Conservation (phyloP, 1,284 basidiomycete species). For the Cystobasidiaceae sp. region DNA sequence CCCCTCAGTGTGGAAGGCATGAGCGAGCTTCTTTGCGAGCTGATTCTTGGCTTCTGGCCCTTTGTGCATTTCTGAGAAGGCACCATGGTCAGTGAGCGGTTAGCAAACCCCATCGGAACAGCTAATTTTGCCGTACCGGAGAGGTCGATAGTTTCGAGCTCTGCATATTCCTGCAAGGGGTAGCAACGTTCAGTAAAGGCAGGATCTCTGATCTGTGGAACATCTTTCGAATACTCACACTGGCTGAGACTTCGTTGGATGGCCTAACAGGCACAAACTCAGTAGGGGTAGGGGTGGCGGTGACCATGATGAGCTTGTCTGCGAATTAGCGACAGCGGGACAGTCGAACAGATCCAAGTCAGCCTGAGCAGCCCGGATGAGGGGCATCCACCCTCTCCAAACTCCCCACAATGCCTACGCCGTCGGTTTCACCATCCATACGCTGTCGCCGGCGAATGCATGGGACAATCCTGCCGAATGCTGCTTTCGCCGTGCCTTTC, state of each 20-base stretch:
- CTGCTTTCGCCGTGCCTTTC: no score
- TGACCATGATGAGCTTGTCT: not conserved
- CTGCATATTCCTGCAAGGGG: not conserved
- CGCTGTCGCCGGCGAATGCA: no score
- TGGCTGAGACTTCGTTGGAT: not conserved
- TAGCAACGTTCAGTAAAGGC: not conserved
- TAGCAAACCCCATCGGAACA: not conserved
- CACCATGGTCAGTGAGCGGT: not conserved
- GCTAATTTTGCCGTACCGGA: not conserved
- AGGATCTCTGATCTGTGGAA: not conserved
- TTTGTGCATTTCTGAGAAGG: not conserved
- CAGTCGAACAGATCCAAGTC: no score
- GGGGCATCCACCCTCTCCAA: no score
- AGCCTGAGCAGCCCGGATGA: no score
- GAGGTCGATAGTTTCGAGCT: not conserved
- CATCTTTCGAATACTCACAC: not conserved
- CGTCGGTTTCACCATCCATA: no score
- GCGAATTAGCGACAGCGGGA: no score
- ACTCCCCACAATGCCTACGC: no score
- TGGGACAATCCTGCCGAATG: no score
- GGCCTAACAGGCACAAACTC: not conserved
- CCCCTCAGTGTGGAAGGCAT: constrained; percentile 58
- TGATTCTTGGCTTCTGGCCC: constrained; percentile 50
- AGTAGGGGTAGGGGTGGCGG: not conserved
- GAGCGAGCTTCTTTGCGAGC: constrained; percentile 53